phyloP scores from a whole-genome alignment of 2,329 filamentous ascomycete species.

The Gnomoniopsis sp. region DNA sequence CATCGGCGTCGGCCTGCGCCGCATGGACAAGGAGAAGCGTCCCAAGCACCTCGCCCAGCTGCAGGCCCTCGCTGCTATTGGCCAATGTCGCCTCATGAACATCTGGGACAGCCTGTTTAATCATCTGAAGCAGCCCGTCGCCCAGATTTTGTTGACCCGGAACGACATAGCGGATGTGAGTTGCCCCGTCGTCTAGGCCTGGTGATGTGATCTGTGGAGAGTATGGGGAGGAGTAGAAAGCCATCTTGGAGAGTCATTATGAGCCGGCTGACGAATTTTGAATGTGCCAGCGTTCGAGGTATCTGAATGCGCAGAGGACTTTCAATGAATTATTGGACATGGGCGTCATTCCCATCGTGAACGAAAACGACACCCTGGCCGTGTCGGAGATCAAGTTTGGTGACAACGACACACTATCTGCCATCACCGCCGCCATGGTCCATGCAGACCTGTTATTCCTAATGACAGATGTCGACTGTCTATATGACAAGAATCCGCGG shows the following conservation, averaged over 20 bases:
- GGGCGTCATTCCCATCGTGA: slow-evolving; percentile 97
- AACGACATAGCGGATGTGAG: slow-evolving; percentile 93
- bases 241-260: no score
- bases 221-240: no score
- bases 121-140: slow-evolving; percentile 84
- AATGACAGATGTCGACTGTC: slow-evolving; percentile 97
- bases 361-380: slow-evolving; percentile 95
- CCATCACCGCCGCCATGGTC: slow-evolving; percentile 95
- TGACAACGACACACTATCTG: slow-evolving; percentile 95
- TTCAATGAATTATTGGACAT: slow-evolving; percentile 86
- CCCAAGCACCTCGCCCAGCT: slow-evolving; percentile 88
- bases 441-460: slow-evolving; percentile 95
- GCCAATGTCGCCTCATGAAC: slow-evolving; percentile 90
- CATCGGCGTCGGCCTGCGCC: slow-evolving; percentile 86
- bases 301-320: slow-evolving; percentile 94
- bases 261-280: no score
- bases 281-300: slow-evolving; percentile 71
- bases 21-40: slow-evolving; percentile 83
- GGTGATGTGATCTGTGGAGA: background rate
- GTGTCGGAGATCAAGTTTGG: slow-evolving; percentile 99
- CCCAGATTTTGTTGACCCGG: slow-evolving; percentile 89
- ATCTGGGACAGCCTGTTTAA: slow-evolving; percentile 92
- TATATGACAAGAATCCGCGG: slow-evolving; percentile 94
- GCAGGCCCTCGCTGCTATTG: slow-evolving; percentile 91
- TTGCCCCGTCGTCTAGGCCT: slow-evolving; percentile 15